A percentile compares a stretch with the other conserved stretches of the same genome.
These are phyloP conservation scores for Biscogniauxia sp. DNA, from an alignment of 2,329 filamentous ascomycete genomes.

Conservation along the genomic window DNA sequence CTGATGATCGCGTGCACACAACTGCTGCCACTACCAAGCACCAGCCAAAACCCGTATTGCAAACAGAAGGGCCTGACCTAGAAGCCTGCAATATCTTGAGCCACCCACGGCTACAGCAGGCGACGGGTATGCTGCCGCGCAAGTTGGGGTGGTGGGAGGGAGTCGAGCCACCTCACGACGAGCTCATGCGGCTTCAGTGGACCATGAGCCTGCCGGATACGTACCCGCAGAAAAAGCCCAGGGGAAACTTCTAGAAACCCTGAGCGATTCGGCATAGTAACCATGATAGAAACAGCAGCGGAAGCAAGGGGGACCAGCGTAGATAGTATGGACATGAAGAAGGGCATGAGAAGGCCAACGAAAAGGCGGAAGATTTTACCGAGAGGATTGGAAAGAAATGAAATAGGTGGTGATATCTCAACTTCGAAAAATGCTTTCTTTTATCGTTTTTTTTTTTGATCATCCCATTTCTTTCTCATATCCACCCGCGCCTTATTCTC, in stretches of 20 bases:
- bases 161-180: conserved; percentile 16
- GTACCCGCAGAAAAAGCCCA: conserved; percentile 23
- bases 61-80: conserved; percentile 6
- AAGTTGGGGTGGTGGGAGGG: conserved; percentile 15
- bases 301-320: no score
- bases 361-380: no score
- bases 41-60: not conserved
- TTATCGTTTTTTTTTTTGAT: no score
- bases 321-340: no score
- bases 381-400: no score
- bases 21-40: not conserved
- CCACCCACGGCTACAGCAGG: conserved; percentile 20
- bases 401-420: no score
- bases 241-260: conserved; percentile 12
- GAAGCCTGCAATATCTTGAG: conserved; percentile 15
- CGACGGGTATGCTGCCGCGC: conserved; percentile 23
- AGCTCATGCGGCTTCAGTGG: conserved; percentile 20
- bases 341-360: no score
- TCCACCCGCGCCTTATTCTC: no score
- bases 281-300: no score
- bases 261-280: no score
- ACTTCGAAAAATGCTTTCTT: no score
- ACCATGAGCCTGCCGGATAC: conserved; percentile 22
- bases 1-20: not conserved
- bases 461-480: no score